phyloP scores from a whole-genome alignment of 2,329 filamentous ascomycete genomes.

The Diaporthe eres region DNA sequence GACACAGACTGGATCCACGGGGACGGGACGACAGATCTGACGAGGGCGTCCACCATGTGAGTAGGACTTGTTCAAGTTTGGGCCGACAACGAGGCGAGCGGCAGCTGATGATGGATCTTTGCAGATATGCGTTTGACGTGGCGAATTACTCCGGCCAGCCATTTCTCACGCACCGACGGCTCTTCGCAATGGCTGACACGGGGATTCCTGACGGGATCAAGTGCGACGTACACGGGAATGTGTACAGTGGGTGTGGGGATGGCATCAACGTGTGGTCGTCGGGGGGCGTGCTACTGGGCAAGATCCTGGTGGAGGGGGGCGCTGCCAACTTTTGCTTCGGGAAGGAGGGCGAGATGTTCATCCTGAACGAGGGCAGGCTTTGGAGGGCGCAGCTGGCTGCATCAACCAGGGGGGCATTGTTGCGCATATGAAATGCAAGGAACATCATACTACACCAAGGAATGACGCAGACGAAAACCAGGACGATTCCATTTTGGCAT shows the following conservation, averaged over 20 bases:
- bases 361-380: slow-evolving; percentile 62
- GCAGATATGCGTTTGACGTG: slow-evolving; percentile 55
- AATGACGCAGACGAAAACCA: background rate
- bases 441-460: background rate
- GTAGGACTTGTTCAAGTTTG: background rate
- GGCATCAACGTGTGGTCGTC: slow-evolving; percentile 64
- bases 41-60: slow-evolving; percentile 48
- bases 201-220: slow-evolving; percentile 65
- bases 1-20: slow-evolving; percentile 56
- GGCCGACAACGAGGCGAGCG: too few species aligned
- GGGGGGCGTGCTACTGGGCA: slow-evolving; percentile 61
- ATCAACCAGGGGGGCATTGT: slow-evolving; percentile 48
- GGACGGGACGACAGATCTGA: slow-evolving; percentile 50
- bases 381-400: slow-evolving; percentile 55
- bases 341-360: slow-evolving; percentile 57
- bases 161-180: slow-evolving; percentile 61
- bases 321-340: slow-evolving; percentile 65
- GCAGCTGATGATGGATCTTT: background rate
- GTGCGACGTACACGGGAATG: slow-evolving; percentile 61
- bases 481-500: background rate
- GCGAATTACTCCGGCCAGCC: slow-evolving; percentile 48
- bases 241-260: slow-evolving; percentile 64
- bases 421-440: slow-evolving; percentile 28
- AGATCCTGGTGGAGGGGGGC: slow-evolving; percentile 57
- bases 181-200: slow-evolving; percentile 64